These are phyloP conservation scores for Fraxinus anomala DNA, from an alignment of 257 asterid species.

Conservation along the genomic window DNA sequence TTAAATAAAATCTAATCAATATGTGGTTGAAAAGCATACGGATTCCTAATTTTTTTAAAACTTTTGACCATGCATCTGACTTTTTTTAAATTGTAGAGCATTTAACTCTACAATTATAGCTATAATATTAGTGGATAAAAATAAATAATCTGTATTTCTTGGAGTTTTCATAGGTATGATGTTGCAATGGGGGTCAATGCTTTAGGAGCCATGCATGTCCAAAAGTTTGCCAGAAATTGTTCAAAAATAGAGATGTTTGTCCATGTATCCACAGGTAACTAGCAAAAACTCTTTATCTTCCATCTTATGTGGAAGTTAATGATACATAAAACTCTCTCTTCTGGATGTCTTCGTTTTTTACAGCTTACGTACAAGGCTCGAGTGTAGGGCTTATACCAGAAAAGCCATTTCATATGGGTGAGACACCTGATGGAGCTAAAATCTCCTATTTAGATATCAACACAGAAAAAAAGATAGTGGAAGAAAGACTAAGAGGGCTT, in stretches of 20 bases:
- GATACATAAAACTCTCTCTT: slow-evolving; percentile 5
- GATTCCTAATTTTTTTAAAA: no score
- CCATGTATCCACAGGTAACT: slow-evolving; percentile 61
- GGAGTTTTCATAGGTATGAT: slow-evolving; percentile 45
- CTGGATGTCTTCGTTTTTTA: background rate
- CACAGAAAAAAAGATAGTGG: slow-evolving; percentile 41
- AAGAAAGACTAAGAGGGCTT: slow-evolving; percentile 39
- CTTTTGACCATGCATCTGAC: no score
- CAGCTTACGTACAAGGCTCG: slow-evolving; percentile 50
- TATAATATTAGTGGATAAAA: no score
- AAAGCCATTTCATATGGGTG: slow-evolving; percentile 41
- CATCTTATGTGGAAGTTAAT: background rate
- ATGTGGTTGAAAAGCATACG: no score
- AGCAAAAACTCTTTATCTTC: background rate
- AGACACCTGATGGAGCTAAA: slow-evolving; percentile 46
- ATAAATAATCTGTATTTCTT: background rate
- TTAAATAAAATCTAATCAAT: no score
- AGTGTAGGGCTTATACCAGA: slow-evolving; percentile 46
- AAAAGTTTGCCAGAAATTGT: slow-evolving; percentile 48
- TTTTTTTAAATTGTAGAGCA: no score
- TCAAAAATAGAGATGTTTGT: slow-evolving; percentile 43
- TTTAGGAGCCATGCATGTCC: slow-evolving; percentile 44
- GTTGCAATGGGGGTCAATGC: slow-evolving; percentile 48
- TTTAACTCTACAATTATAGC: no score
- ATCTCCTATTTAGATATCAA: slow-evolving; percentile 44